Evolutionary conservation across 306 rosid species (phyloP).

Genomic region (Biancaea sappan): DNA sequence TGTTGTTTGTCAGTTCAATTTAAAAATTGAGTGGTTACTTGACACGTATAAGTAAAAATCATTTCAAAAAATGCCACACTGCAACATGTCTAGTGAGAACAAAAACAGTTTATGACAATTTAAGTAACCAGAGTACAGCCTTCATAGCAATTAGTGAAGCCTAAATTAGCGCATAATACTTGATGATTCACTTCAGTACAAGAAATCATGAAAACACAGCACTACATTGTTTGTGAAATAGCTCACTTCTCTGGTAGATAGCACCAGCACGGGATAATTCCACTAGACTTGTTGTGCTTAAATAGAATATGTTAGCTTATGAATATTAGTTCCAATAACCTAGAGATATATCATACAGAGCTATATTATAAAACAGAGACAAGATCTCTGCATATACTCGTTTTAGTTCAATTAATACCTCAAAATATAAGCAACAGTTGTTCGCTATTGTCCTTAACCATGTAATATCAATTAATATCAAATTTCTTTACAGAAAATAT

Average conservation of each 20-base stretch:
- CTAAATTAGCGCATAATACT: constrained; percentile 1
- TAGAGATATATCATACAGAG: background rate
- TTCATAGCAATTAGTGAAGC: constrained; percentile 1
- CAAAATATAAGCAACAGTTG: background rate
- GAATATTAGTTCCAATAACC: constrained; percentile 1
- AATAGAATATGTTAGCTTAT: background rate
- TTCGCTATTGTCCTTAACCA: background rate
- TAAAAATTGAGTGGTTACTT: background rate
- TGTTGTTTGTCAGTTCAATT: background rate
- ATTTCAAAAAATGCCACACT: no score
- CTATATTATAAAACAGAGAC: background rate
- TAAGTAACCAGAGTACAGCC: background rate
- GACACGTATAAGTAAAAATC: no score
- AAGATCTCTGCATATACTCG: constrained; percentile 1
- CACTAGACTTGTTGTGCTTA: background rate
- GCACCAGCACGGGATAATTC: background rate
- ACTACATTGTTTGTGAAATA: background rate
- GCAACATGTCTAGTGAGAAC: background rate
- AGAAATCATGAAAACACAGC: background rate
- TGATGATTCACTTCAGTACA: background rate
- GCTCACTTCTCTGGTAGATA: background rate
- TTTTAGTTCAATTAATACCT: constrained; percentile 1
- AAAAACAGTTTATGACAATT: background rate
- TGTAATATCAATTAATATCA: background rate
- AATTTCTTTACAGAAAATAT: background rate